A percentile compares a stretch with the other conserved stretches of the same genome.
Evolutionary conservation across 345 rosid genomes (phyloP).

Genomic region (Citrus medica): DNA sequence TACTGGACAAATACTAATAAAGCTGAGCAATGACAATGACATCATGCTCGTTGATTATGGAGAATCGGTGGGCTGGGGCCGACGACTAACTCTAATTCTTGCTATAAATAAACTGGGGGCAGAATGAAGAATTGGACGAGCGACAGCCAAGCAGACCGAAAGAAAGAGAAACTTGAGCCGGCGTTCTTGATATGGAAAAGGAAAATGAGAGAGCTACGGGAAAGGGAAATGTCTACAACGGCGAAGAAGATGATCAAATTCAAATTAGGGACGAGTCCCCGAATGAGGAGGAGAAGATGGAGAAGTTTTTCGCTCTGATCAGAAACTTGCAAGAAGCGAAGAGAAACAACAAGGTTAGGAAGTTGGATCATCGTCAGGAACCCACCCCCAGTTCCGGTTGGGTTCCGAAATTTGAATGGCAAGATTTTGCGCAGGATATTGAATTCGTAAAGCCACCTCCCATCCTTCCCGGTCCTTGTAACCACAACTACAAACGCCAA

Average conservation of each 20-base stretch:
- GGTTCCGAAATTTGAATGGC: constrained; percentile 34
- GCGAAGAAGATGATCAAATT: background rate
- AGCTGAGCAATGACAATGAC: background rate
- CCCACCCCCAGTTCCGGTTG: constrained; percentile 10
- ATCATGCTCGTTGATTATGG: background rate
- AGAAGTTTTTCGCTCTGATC: constrained; percentile 26
- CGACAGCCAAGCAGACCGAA: too few species aligned
- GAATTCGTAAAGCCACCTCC: constrained; percentile 13
- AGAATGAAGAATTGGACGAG: too few species aligned
- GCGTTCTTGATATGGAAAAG: constrained; percentile 13
- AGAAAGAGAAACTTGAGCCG: too few species aligned
- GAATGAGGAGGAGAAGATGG: constrained; percentile 24
- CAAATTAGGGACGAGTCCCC: too few species aligned
- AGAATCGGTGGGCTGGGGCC: too few species aligned
- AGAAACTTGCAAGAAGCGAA: constrained; percentile 14
- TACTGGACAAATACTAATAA: too few species aligned
- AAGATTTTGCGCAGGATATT: constrained; percentile 25
- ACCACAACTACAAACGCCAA: background rate
- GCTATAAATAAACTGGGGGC: too few species aligned
- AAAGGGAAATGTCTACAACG: background rate
- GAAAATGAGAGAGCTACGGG: background rate
- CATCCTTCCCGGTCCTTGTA: constrained; percentile 10
- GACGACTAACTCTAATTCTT: too few species aligned
- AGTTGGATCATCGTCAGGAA: background rate
- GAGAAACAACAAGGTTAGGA: constrained; percentile 9